phyloP scores from a whole-genome alignment of 495 filamentous ascomycete species.

The Penicillium ochrochloron region DNA sequence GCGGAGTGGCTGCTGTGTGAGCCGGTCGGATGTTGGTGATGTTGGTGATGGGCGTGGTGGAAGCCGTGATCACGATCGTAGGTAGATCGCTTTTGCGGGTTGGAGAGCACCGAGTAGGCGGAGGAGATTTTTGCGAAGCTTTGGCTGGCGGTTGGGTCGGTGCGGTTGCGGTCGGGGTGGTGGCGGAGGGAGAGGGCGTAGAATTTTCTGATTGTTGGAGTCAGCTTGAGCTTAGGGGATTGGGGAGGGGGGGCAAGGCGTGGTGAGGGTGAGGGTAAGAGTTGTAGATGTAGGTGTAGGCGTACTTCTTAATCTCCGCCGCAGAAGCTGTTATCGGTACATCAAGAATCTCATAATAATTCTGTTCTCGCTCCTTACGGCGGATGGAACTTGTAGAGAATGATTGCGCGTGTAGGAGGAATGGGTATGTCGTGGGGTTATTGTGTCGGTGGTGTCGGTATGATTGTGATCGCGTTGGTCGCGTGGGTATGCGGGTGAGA shows the following conservation, averaged over 20 bases:
- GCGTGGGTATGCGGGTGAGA: slow-evolving; percentile 15
- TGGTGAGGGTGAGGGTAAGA: slow-evolving; percentile 6
- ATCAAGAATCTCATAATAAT: slow-evolving; percentile 81
- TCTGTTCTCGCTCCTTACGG: slow-evolving; percentile 46
- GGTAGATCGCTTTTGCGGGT: slow-evolving; percentile 67
- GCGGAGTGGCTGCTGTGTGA: slow-evolving; percentile 44
- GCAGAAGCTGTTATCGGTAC: slow-evolving; percentile 68
- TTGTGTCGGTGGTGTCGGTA: background rate
- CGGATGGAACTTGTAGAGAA: slow-evolving; percentile 52
- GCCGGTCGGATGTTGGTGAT: slow-evolving; percentile 39
- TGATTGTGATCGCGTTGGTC: slow-evolving; percentile 4
- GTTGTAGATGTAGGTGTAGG: background rate
- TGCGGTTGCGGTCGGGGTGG: slow-evolving; percentile 90
- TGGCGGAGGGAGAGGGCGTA: slow-evolving; percentile 88
- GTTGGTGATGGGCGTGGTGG: slow-evolving; percentile 36
- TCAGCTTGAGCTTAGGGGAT: slow-evolving; percentile 5
- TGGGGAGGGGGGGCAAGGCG: slow-evolving; percentile 15
- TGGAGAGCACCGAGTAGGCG: slow-evolving; percentile 80
- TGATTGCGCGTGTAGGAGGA: background rate
- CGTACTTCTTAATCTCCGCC: slow-evolving; percentile 83
- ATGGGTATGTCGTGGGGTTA: no score
- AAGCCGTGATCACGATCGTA: slow-evolving; percentile 74
- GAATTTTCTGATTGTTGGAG: slow-evolving; percentile 60
- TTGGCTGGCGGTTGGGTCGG: slow-evolving; percentile 69
- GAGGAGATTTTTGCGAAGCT: slow-evolving; percentile 87